Conservation (phyloP, 2,329 filamentous ascomycete genomes). For the Orbilia quercus region DNA sequence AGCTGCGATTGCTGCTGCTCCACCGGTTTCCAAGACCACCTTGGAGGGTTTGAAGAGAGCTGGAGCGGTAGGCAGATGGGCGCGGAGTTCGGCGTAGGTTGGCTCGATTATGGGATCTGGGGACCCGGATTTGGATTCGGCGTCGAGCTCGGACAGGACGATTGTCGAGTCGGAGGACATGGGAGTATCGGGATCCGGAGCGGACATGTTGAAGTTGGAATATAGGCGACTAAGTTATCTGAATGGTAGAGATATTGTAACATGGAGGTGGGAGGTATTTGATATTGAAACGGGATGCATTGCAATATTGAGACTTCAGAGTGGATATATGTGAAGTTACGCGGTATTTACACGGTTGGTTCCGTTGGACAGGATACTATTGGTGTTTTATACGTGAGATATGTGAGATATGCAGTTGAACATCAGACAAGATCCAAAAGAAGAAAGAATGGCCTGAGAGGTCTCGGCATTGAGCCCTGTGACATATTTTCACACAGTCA, state of each 20-base stretch:
- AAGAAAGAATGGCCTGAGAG: not conserved
- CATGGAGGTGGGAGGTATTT: not conserved
- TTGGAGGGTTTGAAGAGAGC: constrained; percentile 4
- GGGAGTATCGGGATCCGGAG: no score
- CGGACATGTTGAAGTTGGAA: no score
- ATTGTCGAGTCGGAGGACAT: not conserved
- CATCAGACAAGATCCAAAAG: constrained; percentile 17
- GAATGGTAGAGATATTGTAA: not conserved
- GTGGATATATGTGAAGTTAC: no score
- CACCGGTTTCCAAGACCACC: not conserved
- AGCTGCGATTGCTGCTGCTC: constrained; percentile 58
- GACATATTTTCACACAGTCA: constrained; percentile 10
- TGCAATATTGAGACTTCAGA: no score
- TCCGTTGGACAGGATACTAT: no score
- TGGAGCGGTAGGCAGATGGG: not conserved
- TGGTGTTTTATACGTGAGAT: not conserved
- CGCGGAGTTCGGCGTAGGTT: not conserved
- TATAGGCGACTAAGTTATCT: no score
- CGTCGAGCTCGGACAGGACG: no score
- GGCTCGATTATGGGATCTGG: not conserved
- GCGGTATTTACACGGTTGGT: no score
- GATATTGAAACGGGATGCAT: no score
- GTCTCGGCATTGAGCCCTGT: constrained; percentile 2
- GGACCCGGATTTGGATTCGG: not conserved
- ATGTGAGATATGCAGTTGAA: not conserved